These are phyloP conservation scores for Fusarium liriodendri DNA, from an alignment of 2,329 filamentous ascomycete species.

Conservation along the genomic window DNA sequence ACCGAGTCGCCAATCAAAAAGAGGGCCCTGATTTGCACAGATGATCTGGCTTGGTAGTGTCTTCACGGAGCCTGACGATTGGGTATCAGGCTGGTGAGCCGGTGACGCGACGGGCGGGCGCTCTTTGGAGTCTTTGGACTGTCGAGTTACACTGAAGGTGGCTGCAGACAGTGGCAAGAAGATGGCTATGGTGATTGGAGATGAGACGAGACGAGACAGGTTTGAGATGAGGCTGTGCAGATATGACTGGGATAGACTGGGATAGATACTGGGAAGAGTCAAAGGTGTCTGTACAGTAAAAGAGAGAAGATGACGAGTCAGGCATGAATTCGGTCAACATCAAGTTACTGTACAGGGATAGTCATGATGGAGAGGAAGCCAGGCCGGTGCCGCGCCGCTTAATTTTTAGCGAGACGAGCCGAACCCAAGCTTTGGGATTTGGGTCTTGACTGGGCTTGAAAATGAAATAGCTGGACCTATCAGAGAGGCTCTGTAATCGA, in stretches of 20 bases:
- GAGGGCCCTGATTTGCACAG: slow-evolving; percentile 1
- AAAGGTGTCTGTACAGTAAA: background rate
- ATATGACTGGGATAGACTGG: slow-evolving; percentile 15
- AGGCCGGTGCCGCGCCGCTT: background rate
- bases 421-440: slow-evolving; percentile 5
- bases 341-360: background rate
- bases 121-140: slow-evolving; percentile 18
- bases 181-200: slow-evolving; percentile 9
- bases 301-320: slow-evolving; percentile 23
- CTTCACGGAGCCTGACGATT: slow-evolving; percentile 35
- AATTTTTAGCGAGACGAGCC: slow-evolving; percentile 7
- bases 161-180: slow-evolving; percentile 27
- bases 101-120: slow-evolving; percentile 22
- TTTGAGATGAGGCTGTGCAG: slow-evolving; percentile 19
- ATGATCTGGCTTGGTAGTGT: slow-evolving; percentile 23
- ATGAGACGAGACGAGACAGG: slow-evolving; percentile 4
- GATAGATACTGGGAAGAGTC: slow-evolving; percentile 1
- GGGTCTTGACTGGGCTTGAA: slow-evolving; percentile 3
- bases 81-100: slow-evolving; percentile 24
- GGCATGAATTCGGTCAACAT: slow-evolving; percentile 20
- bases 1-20: slow-evolving; percentile 21
- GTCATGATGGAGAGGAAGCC: background rate
- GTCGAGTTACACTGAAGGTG: slow-evolving; percentile 19
- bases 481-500: background rate
- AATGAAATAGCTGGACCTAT: slow-evolving; percentile 13